phyloP scores from a whole-genome alignment of 352 stramenopile species.

The Pythium aristosporum region DNA sequence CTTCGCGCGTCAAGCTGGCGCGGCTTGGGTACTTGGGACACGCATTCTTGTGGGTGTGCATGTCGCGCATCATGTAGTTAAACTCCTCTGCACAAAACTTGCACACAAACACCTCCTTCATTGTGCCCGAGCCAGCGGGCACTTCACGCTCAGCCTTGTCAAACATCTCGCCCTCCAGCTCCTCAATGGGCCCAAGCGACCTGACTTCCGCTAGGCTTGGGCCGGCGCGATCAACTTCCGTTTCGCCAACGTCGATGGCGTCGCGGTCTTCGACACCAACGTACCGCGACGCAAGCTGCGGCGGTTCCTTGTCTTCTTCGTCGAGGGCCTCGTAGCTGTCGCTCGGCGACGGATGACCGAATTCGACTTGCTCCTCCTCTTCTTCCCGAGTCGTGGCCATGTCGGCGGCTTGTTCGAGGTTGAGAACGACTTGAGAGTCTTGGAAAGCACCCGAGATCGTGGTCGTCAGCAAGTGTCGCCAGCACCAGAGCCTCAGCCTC shows the following conservation, averaged over 20 bases:
- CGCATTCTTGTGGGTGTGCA: slow-evolving; percentile 22
- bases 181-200: slow-evolving; percentile 23
- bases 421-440: slow-evolving; percentile 6
- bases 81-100: slow-evolving; percentile 24
- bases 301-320: slow-evolving; percentile 1
- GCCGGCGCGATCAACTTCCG: slow-evolving; percentile 1
- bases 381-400: slow-evolving; percentile 10
- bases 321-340: neutral
- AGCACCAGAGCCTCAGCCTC: slow-evolving; percentile 1
- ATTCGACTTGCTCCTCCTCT: slow-evolving; percentile 2
- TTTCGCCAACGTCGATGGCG: neutral
- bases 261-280: slow-evolving; percentile 3
- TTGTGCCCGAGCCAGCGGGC: neutral
- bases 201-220: slow-evolving; percentile 4
- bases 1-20: neutral
- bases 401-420: slow-evolving; percentile 7
- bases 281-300: slow-evolving; percentile 4
- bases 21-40: slow-evolving; percentile 12
- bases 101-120: slow-evolving; percentile 21
- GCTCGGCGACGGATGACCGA: neutral
- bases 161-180: slow-evolving; percentile 23
- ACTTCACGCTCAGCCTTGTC: slow-evolving; percentile 8
- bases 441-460: neutral
- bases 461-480: neutral
- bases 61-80: slow-evolving; percentile 21